phyloP scores from a whole-genome alignment of 768 basidiomycete species.

The Trametes sanguinea region DNA sequence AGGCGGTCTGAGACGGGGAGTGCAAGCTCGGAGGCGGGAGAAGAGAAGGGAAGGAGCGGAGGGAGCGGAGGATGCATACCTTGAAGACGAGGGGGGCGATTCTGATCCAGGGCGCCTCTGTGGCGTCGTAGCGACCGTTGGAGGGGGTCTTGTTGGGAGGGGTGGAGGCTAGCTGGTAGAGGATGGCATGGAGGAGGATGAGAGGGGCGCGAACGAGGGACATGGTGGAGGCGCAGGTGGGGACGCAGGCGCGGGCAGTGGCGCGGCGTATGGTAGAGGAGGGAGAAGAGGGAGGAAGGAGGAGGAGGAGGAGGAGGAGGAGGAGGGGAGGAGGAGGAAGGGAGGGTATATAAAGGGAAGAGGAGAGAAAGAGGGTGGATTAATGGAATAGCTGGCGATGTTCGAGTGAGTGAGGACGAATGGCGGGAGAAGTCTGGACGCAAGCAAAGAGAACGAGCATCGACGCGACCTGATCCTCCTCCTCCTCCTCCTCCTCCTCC shows the following conservation, averaged over 20 bases:
- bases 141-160: slow-evolving; percentile 57
- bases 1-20: too few relatives aligned
- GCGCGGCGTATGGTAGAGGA: neutral
- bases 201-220: slow-evolving; percentile 49
- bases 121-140: slow-evolving; percentile 54
- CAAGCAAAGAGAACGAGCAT: too few relatives aligned
- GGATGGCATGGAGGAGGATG: slow-evolving; percentile 49
- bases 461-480: too few relatives aligned
- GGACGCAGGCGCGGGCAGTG: neutral
- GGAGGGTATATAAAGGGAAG: neutral
- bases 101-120: slow-evolving; percentile 52
- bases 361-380: neutral
- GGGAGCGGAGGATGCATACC: slow-evolving; percentile 34
- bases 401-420: too few relatives aligned
- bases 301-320: neutral
- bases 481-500: neutral
- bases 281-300: neutral
- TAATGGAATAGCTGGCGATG: too few relatives aligned
- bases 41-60: neutral
- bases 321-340: too few relatives aligned
- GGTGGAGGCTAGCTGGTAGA: slow-evolving; percentile 53
- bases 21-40: neutral
- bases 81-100: slow-evolving; percentile 60
- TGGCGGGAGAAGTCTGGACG: too few relatives aligned
- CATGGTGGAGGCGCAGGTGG: slow-evolving; percentile 36